Base-by-base conservation (phyloP, 441 rosid genomes). In the Eruca vesicaria region DNA sequence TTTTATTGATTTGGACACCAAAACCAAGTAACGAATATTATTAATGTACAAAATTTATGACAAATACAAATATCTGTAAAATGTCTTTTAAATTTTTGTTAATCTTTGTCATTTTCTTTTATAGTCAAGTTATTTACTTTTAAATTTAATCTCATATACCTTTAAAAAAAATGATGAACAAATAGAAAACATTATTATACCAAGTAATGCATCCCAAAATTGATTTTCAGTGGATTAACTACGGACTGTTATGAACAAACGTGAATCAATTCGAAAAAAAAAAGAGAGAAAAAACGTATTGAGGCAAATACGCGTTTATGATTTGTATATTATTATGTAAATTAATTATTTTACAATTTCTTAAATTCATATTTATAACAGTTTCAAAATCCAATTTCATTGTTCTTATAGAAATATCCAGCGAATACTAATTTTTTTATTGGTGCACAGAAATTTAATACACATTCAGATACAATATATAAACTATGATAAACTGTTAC, bases 1-100 rank as follows among this genome's bases (percentile, higher is more conserved):
- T 64, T 3, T 45, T 64, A 64, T 58, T 71, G 35, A 58, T 26
- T 77, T 48, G 61, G 64, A 63, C 29, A 76, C 65, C 41, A 61
- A 61, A 52, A 21, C 28, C 1, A 61, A 33, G 5, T 52, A 35
- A 35, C 56, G 68, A 45, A 66, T 58, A 15, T 20, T 32, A 9
- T 67, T 7, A 2, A 10, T 35, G 53, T 50, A 21, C 31, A 35
- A 33, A 56, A 31, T 0, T 18, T 18, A 11, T 67, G 48, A 19
- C 15, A 41, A 26, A 12, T 55, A 73, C 33, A 28, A 50, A 50
- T 50, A 1, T 16, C 35, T 29, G 9, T 50, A 16, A 59, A 29
- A 15, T 59, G 35, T 53, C 45, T 56, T 64, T 53, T 18, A 9
- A 14, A 23, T 52, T 23, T 52, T 16, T 55, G 21, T 9, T 18